Evolutionary conservation across 1,284 basidiomycete species (phyloP), one percentile per base, ranked within the genome.

Genomic region (Tremellales sp.): DNA sequence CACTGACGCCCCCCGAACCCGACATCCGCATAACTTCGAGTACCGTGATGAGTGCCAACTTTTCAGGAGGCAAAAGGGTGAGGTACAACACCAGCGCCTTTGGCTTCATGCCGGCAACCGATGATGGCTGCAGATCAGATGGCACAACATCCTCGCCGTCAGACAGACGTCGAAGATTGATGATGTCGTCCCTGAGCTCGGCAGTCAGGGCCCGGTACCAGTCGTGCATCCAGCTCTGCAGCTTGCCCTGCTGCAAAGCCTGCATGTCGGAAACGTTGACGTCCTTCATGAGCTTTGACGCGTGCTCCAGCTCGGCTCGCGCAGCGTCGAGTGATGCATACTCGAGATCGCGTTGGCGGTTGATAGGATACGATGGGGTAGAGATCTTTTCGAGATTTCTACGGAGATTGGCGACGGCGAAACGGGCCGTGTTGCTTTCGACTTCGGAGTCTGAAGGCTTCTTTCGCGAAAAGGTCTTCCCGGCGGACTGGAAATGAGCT

Each of bases 1-100:
- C 84, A 0, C 78, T 67, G 7, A 91, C 80, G 24, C 88, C 88
- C 17, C 87, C 86, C 1, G 82, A 79, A 4, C 87, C 86, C 40
- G 86, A 82, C 40, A 92, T 75, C 15, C 89, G 82, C 86, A 97
- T 89, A 45, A 93, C 72, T 70, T 97, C 92, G 29, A 94, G 79
- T 56, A 97, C 89, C 3, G 87, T 87, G 64, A 97, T 85, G 21
- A 97, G 78, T 0, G 91, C 90, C 8, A 97, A 79, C 54, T 86
- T 87, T 44, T 88, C 82, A 0, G 86, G 78, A 12, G 84, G 81
- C 19, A 98, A 78, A 0, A 93, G 80, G 1, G 79, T 76, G 7
- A 97, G 76, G 75, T 92, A 94, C 26, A 74, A 56, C 13, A 64
- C 46, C 8, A 69, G 53, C 8, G 58, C 56, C 33, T 49, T 43